Conservation (phyloP, 768 basidiomycete species). For the Amanita brunnescens region DNA sequence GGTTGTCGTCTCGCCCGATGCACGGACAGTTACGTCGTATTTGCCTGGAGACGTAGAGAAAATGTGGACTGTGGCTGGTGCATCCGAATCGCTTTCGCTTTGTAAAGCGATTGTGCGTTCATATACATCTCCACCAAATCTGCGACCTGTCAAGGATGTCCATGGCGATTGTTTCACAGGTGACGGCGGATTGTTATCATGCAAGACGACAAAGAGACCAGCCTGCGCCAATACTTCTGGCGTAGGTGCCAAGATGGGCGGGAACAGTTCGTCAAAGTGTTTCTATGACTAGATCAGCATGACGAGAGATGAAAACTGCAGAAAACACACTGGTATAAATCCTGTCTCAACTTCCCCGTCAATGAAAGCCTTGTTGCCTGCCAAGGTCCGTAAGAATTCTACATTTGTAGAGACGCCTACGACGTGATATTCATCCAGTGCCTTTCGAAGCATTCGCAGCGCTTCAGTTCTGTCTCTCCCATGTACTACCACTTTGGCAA, state of each 20-base stretch:
- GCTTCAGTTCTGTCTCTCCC: slow-evolving; percentile 81
- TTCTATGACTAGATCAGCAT: slow-evolving; percentile 40
- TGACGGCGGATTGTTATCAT: slow-evolving; percentile 33
- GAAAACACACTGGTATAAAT: slow-evolving; percentile 67
- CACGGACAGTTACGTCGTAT: slow-evolving; percentile 46
- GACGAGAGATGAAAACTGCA: background rate
- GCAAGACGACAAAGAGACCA: slow-evolving; percentile 65
- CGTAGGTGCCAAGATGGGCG: slow-evolving; percentile 46
- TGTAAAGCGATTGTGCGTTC: slow-evolving; percentile 57
- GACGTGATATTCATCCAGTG: slow-evolving; percentile 82
- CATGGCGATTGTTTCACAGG: slow-evolving; percentile 42
- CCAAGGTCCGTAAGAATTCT: slow-evolving; percentile 74
- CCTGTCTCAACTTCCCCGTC: slow-evolving; percentile 82
- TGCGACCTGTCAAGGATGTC: slow-evolving; percentile 58
- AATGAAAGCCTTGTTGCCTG: slow-evolving; percentile 71
- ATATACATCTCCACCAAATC: slow-evolving; percentile 70
- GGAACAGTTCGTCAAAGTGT: slow-evolving; percentile 78
- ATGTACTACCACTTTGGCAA: slow-evolving; percentile 86
- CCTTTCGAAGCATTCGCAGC: slow-evolving; percentile 67
- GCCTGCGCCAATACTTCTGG: slow-evolving; percentile 68
- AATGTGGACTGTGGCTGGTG: slow-evolving; percentile 33
- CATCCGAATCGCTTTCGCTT: slow-evolving; percentile 37
- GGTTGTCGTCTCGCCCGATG: slow-evolving; percentile 19
- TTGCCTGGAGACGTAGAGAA: slow-evolving; percentile 29
- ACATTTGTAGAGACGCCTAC: slow-evolving; percentile 90